Evolutionary conservation across 2,329 filamentous ascomycete genomes (phyloP).

Genomic region (Polytolypa hystricis): DNA sequence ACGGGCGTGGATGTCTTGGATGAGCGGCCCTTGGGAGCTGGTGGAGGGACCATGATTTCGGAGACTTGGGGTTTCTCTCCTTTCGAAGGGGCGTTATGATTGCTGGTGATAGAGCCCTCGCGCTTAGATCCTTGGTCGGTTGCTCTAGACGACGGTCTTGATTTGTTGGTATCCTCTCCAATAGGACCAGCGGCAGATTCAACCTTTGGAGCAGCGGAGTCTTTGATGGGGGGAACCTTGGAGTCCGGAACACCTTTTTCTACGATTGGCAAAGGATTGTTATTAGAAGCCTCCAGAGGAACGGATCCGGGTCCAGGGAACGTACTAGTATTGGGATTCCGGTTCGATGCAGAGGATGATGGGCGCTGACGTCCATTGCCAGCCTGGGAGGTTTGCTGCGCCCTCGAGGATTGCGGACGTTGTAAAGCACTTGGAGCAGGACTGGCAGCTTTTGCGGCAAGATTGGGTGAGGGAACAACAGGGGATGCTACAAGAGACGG

Average conservation of each 20-base stretch:
- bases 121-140: conserved; percentile 19
- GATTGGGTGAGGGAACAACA: conserved; percentile 52
- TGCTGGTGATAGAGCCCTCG: conserved; percentile 24
- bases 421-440: conserved; percentile 48
- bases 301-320: conserved; percentile 23
- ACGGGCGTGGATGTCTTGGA: conserved; percentile 22
- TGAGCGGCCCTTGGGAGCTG: conserved; percentile 13
- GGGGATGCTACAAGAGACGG: conserved; percentile 67
- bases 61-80: neutral
- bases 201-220: conserved; percentile 31
- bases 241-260: conserved; percentile 35
- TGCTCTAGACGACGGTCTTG: conserved; percentile 8
- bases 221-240: conserved; percentile 43
- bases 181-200: conserved; percentile 22
- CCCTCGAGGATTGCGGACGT: conserved; percentile 57
- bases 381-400: conserved; percentile 64
- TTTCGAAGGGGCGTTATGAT: conserved; percentile 5
- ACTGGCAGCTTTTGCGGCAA: conserved; percentile 49
- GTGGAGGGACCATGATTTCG: conserved; percentile 2
- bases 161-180: conserved; percentile 17
- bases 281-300: conserved; percentile 18
- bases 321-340: conserved; percentile 43
- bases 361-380: conserved; percentile 46
- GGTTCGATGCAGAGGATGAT: conserved; percentile 50
- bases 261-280: conserved; percentile 14